A percentile compares a stretch with the other conserved stretches of the same genome.
Evolutionary conservation across 1,284 basidiomycete genomes (phyloP).

Genomic region (Sphaerobolus stellatus): DNA sequence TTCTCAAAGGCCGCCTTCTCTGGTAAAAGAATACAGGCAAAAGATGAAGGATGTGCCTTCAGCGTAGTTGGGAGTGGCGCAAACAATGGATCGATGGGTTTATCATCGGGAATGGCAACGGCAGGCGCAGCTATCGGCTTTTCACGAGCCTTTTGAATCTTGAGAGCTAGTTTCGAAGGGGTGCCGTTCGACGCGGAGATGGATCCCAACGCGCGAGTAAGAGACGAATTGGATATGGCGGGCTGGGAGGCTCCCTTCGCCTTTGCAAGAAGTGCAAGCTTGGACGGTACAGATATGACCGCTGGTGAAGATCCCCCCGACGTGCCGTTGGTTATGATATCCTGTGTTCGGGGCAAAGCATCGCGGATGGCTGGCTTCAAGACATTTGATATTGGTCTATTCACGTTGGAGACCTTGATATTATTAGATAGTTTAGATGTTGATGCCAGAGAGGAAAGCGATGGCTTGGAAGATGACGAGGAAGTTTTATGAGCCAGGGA

Average conservation of each 20-base stretch:
- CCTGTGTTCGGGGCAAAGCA: too few species aligned
- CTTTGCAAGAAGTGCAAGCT: slow-evolving; percentile 28
- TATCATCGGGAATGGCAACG: not conserved
- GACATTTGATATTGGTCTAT: too few species aligned
- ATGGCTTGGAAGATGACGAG: slow-evolving; percentile 38
- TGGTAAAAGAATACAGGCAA: not conserved
- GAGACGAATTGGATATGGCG: not conserved
- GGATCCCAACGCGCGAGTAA: too few species aligned
- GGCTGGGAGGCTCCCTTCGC: not conserved
- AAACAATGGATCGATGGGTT: too few species aligned
- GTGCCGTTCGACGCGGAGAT: too few species aligned
- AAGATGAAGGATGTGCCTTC: slow-evolving; percentile 1
- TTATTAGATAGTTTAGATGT: slow-evolving; percentile 11
- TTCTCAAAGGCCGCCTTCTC: not conserved
- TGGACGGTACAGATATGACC: slow-evolving; percentile 15
- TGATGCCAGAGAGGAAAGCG: slow-evolving; percentile 52
- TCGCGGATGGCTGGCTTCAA: too few species aligned
- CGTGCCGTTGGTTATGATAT: not conserved
- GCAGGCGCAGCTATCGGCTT: not conserved
- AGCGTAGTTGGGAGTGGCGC: not conserved
- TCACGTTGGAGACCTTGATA: too few species aligned
- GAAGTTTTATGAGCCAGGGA: slow-evolving; percentile 42
- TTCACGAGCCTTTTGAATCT: slow-evolving; percentile 9
- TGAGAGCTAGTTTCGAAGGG: slow-evolving; percentile 14
- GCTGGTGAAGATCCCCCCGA: not conserved